Conservation (phyloP, 2,329 filamentous ascomycete genomes). For the Eutypa lata region DNA sequence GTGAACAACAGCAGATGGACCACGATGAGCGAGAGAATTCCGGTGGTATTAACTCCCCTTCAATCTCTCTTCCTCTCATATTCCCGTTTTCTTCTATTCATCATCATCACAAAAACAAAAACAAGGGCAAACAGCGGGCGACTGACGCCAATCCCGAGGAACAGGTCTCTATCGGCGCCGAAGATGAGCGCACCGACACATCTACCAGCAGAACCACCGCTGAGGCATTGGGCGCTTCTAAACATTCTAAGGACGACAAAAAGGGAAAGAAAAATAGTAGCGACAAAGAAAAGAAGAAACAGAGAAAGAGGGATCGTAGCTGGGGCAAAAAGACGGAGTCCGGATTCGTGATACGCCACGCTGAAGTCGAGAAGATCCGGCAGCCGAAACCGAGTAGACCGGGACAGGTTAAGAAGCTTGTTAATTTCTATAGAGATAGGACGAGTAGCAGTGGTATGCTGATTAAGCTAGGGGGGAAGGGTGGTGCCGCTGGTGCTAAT, state of each 20-base stretch:
- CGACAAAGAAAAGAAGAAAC: slow-evolving; percentile 6
- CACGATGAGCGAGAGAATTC: not conserved
- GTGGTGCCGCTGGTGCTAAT: not conserved
- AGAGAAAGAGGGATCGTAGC: slow-evolving; percentile 12
- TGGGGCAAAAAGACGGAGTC: slow-evolving; percentile 28
- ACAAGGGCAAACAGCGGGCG: slow-evolving; percentile 9
- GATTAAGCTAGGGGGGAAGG: slow-evolving; percentile 1
- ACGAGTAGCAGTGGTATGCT: slow-evolving; percentile 13
- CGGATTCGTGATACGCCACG: slow-evolving; percentile 28
- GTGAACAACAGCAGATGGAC: slow-evolving; percentile 7
- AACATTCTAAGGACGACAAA: not conserved
- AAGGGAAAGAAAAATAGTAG: not conserved
- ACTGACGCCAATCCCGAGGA: not conserved
- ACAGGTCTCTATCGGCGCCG: not conserved
- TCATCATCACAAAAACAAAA: slow-evolving; percentile 6
- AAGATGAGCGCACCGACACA: not conserved
- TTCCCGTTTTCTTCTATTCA: not conserved
- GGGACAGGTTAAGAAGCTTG: slow-evolving; percentile 27
- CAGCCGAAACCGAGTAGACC: slow-evolving; percentile 27
- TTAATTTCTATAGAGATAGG: slow-evolving; percentile 31
- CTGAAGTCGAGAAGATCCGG: slow-evolving; percentile 22
- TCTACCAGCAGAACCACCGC: slow-evolving; percentile 15
- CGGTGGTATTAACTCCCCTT: not conserved
- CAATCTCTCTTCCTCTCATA: not conserved
- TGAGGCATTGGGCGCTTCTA: not conserved